Percentiles rank a stretch among this genome's conserved stretches.
Conservation (phyloP, 257 asterid species). For the Eustoma russellianum region DNA sequence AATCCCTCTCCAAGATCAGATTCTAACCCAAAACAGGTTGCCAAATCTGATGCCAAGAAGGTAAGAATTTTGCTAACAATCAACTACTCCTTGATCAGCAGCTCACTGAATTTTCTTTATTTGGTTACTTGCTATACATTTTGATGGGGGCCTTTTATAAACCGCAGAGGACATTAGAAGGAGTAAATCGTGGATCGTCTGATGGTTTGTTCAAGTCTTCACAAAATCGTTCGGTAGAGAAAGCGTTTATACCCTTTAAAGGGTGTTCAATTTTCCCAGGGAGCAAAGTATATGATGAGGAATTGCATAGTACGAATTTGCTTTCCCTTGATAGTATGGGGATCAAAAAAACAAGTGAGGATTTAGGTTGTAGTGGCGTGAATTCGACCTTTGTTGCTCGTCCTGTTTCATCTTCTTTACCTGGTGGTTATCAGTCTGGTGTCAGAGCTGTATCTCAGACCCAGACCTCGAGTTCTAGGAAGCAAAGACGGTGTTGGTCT, state of each 20-base stretch:
- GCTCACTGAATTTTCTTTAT: neutral
- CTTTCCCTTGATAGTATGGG: slow-evolving; percentile 61
- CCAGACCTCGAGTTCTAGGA: slow-evolving; percentile 38
- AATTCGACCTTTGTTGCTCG: slow-evolving; percentile 33
- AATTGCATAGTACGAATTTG: slow-evolving; percentile 34
- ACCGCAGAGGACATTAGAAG: slow-evolving; percentile 33
- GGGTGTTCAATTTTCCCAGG: slow-evolving; percentile 26
- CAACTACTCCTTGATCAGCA: neutral
- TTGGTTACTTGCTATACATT: neutral
- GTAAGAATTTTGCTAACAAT: no score
- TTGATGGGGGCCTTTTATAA: neutral
- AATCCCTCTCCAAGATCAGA: slow-evolving; percentile 8
- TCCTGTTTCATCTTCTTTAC: slow-evolving; percentile 44
- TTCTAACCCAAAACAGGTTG: neutral
- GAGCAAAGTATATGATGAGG: slow-evolving; percentile 8
- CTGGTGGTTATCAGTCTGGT: slow-evolving; percentile 22
- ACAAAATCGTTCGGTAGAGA: slow-evolving; percentile 12
- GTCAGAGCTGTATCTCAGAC: slow-evolving; percentile 19
- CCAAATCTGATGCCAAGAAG: slow-evolving; percentile 28
- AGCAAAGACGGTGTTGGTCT: slow-evolving; percentile 95
- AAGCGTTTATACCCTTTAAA: slow-evolving; percentile 35
- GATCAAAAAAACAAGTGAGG: slow-evolving; percentile 42
- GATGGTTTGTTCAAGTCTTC: slow-evolving; percentile 32
- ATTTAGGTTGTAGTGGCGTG: slow-evolving; percentile 21
- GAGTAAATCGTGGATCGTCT: slow-evolving; percentile 18